Conservation (phyloP, 805 yeast genomes). For the Schwanniomyces vanrijiae region DNA sequence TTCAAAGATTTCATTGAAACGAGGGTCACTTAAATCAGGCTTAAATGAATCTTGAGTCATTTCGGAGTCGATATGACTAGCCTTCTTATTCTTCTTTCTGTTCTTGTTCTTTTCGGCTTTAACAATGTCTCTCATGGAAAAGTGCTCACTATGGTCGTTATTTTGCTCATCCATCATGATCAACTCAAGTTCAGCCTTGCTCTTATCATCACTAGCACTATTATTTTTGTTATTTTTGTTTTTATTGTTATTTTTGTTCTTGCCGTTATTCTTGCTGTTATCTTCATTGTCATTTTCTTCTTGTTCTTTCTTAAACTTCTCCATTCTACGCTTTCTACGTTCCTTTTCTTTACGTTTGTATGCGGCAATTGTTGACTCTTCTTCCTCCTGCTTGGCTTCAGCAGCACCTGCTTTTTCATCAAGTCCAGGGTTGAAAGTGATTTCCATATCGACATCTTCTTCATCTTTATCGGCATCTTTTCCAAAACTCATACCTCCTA, state of each 20-base stretch:
- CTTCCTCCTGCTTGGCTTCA: constrained; percentile 30
- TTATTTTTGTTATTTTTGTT: constrained; percentile 15
- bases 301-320: constrained; percentile 64
- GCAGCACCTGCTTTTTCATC: constrained; percentile 41
- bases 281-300: constrained; percentile 21
- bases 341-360: constrained; percentile 89
- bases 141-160: constrained; percentile 54
- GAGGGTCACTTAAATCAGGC: constrained; percentile 76
- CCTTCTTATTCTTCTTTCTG: constrained; percentile 42
- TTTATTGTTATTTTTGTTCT: constrained; percentile 11
- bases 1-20: constrained; percentile 88
- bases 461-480: constrained; percentile 31
- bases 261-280: constrained; percentile 5
- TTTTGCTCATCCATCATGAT: constrained; percentile 62
- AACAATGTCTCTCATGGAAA: constrained; percentile 74
- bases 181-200: constrained; percentile 69
- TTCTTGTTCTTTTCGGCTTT: constrained; percentile 67
- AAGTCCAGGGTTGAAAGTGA: constrained; percentile 90
- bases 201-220: constrained; percentile 15
- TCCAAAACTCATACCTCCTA: constrained; percentile 35
- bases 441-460: constrained; percentile 86
- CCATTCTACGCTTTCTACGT: constrained; percentile 82
- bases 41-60: constrained; percentile 50
- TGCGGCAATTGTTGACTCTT: constrained; percentile 75
- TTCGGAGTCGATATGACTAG: constrained; percentile 52